A percentile compares a stretch with the other conserved stretches of the same genome.
These are phyloP conservation scores for Pyrenophora graminea DNA, from an alignment of 2,329 filamentous ascomycete species.

Conservation along the genomic window DNA sequence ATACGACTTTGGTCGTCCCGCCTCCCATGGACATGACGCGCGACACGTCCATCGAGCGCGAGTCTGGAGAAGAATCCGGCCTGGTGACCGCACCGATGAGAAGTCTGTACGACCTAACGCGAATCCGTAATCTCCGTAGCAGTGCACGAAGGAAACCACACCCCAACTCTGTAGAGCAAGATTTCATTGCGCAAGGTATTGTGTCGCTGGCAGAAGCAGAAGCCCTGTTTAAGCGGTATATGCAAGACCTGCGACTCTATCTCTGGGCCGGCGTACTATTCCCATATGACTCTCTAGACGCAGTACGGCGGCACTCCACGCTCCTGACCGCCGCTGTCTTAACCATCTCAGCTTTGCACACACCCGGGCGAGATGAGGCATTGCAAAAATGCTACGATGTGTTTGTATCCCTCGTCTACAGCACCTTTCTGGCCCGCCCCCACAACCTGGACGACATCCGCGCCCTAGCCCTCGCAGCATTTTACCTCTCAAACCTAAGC, in stretches of 20 bases:
- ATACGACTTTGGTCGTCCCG: conserved; percentile 29
- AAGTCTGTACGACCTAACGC: conserved; percentile 41
- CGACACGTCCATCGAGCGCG: conserved; percentile 38
- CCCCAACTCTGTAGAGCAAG: conserved; percentile 32
- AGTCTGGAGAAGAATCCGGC: conserved; percentile 32
- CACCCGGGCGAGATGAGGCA: conserved; percentile 32
- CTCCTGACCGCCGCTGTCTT: conserved; percentile 39
- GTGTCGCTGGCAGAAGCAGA: conserved; percentile 34
- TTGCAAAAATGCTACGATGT: conserved; percentile 40
- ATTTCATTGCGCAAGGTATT: conserved; percentile 41
- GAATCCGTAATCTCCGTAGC: conserved; percentile 40
- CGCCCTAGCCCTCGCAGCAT: conserved; percentile 47
- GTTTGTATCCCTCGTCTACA: conserved; percentile 41
- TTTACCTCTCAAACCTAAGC: conserved; percentile 48
- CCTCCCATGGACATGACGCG: conserved; percentile 42
- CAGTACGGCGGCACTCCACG: conserved; percentile 36
- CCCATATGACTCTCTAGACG: conserved; percentile 35
- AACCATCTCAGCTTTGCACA: conserved; percentile 37
- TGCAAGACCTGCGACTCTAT: conserved; percentile 37
- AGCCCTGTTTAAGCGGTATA: conserved; percentile 36
- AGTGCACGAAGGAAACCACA: conserved; percentile 30
- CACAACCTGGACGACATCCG: conserved; percentile 47
- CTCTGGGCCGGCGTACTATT: conserved; percentile 42
- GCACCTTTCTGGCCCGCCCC: conserved; percentile 40
- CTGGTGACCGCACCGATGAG: conserved; percentile 41